Base-by-base conservation (phyloP, 345 rosid species). In the Bruguiera gymnorhiza region DNA sequence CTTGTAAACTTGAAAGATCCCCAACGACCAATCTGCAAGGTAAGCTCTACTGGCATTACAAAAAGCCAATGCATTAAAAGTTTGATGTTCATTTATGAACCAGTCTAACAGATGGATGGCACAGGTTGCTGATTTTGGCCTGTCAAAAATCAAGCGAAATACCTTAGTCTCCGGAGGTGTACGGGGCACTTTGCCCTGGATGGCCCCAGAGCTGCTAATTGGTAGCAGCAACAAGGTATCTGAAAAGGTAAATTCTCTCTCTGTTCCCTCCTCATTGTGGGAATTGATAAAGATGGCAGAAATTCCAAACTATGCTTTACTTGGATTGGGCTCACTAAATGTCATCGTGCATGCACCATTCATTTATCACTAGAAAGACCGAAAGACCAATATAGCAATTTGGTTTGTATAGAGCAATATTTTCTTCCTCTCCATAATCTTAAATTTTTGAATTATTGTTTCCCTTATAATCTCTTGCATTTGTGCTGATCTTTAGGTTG, bases 1-100 rank as follows among this genome's bases (percentile, higher is more conserved):
- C 96, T 95, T 39, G 99, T 95, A 72, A 95, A 95, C 86, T 87
- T 95, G 82, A 95, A 95, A 82, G 99, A 95, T 83, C 79, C 97
- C 65, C 83, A 78, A 37, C 86, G 96, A 61, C 99, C 99, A 68
- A 92, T 95, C 71, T 95, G 98, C 92, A 95, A 95, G 97, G 99
- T 90, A 82, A 77, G 52, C 34, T 65, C 52, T 65, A 13, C 19
- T 69, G 5, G 52, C 27, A 18, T 39, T 7, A 3, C n/a, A 7
- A 46, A 29, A 55, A 66, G 24, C 55, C 8, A 5, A 62, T 19
- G 24, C 26, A 24, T 30, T 46, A 32, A 46, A 65, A 19, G 67
- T 71, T n/a, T 52, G 15, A 20, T 52, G 3, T 69, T 52, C 32
- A 15, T 46, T 60, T 51, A 27, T 65, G 46, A 59, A 66, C 46